These are phyloP conservation scores for Trichophyton rubrum DNA, from an alignment of 2,329 filamentous ascomycete species.

Conservation along the genomic window DNA sequence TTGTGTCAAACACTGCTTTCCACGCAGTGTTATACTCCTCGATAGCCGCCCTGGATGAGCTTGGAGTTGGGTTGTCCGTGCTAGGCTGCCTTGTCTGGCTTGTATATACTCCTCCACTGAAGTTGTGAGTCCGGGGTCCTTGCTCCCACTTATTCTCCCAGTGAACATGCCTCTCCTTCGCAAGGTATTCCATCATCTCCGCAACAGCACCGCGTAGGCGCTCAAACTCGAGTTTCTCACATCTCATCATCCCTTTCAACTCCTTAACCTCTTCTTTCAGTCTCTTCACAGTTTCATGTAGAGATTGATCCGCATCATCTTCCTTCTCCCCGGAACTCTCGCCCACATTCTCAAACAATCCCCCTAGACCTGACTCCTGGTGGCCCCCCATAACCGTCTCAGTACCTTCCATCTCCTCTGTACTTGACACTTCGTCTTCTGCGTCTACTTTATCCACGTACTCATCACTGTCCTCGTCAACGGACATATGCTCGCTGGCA, in stretches of 20 bases:
- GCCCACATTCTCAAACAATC: neutral
- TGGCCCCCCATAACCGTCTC: neutral
- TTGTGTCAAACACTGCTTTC: neutral
- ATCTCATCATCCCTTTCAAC: slow-evolving; percentile 7
- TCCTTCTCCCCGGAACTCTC: neutral
- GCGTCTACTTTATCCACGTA: neutral
- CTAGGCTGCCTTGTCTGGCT: neutral
- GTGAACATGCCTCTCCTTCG: neutral
- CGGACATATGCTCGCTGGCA: neutral
- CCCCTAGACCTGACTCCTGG: neutral
- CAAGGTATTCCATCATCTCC: neutral
- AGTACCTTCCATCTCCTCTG: neutral
- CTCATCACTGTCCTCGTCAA: neutral
- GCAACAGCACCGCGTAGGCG: slow-evolving; percentile 5
- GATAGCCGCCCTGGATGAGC: neutral
- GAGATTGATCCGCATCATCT: neutral
- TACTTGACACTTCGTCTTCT: neutral
- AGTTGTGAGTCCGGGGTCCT: neutral
- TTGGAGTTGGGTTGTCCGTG: neutral
- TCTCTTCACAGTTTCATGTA: neutral
- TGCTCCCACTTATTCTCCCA: neutral
- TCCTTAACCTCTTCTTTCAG: slow-evolving; percentile 6
- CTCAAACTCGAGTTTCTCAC: slow-evolving; percentile 8
- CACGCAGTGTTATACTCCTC: slow-evolving; percentile 1
- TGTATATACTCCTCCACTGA: neutral